Conservation (phyloP, 139 green algal species). For the Chlamydomonas applanata region DNA sequence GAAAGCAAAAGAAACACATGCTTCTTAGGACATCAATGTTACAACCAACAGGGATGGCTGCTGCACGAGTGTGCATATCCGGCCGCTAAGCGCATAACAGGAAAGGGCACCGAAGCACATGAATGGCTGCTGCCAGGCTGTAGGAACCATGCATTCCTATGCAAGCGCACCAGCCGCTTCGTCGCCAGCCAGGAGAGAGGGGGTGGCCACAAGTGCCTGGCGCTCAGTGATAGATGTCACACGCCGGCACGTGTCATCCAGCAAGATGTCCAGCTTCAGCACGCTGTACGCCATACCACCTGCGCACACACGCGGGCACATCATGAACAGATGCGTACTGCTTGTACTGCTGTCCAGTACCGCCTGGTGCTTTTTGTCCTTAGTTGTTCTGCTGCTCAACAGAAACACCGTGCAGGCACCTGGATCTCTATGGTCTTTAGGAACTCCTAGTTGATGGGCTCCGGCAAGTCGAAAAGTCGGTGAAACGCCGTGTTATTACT, state of each 20-base stretch:
- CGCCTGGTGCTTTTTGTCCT: no score
- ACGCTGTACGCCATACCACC: background rate
- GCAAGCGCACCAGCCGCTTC: background rate
- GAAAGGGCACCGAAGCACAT: no score
- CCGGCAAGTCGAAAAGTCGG: no score
- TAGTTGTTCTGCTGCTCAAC: no score
- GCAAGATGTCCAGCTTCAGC: constrained; percentile 5
- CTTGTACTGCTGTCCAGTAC: background rate
- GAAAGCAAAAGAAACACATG: no score
- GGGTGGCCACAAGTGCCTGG: background rate
- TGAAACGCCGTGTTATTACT: no score
- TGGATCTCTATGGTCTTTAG: no score
- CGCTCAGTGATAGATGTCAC: background rate
- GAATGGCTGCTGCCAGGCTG: background rate
- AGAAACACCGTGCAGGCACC: no score
- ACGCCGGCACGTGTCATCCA: constrained; percentile 1
- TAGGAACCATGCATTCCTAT: background rate
- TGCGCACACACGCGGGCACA: background rate
- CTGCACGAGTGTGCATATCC: background rate
- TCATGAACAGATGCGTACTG: background rate
- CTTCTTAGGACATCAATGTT: no score
- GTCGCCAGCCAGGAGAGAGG: background rate
- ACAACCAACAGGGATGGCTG: no score
- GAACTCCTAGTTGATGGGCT: no score
- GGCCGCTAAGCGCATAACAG: no score